Evolutionary conservation across 495 filamentous ascomycete genomes (phyloP), one percentile per base, ranked within the genome.

Genomic region (Tuber indicum): DNA sequence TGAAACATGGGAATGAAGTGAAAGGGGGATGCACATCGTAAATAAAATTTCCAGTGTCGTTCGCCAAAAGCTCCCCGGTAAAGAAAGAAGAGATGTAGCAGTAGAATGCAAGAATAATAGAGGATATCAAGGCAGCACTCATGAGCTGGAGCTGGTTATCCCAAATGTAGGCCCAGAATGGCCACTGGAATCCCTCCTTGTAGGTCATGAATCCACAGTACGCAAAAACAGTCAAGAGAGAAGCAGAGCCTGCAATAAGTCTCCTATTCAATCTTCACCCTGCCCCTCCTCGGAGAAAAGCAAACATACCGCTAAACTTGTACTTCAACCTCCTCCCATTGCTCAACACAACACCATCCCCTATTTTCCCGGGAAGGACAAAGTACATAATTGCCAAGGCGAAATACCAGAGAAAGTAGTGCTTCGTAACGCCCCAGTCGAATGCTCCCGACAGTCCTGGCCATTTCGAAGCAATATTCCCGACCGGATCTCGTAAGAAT

Each of bases 131-230:
- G 84, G 94, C 94, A 73, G 91, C 89, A 0, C 94, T 96, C 43
- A 97, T 88, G 74, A 99, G 88, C 82, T 93, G 92, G 45, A 93
- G 76, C 84, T 94, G 95, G 85, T 98, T 95, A 84, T 97, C 90
- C 87, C 92, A 91, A 80, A 99, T 91, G 86, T 92, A 99, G 32
- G 91, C 93, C 96, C 94, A 99, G 42, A 97, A 86, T 17, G 89
- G 88, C 83, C 97, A 98, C 46, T 93, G 88, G 32, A 93, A 88
- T 45, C 96, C 96, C 81, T 96, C 88, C 21, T 89, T 83, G 77
- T 90, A 86, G 5, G 94, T 80, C 79, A 81, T 97, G 43, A 93
- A 93, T 17, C 89, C 89, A 72, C 90, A 90, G 75, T 90, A 88
- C 73, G 91, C 86, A 23, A 86, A 85, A 70, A 97, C 85, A 47